Conservation (phyloP, 1,284 basidiomycete species). For the Polyporus tsugae region DNA sequence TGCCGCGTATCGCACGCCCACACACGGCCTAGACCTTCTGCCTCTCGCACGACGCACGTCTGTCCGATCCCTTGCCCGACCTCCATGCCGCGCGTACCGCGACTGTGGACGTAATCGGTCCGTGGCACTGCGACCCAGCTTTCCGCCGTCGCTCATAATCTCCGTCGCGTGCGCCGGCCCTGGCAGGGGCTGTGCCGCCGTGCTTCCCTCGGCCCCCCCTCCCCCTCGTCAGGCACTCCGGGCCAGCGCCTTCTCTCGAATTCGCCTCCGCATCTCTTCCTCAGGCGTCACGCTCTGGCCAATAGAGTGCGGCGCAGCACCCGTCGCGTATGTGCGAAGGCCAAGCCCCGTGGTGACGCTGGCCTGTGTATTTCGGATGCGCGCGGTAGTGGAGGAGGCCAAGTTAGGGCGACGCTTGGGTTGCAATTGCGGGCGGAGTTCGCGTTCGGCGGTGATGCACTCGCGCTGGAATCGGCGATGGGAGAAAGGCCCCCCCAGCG, state of each 20-base stretch:
- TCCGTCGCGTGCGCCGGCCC: not conserved
- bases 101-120: not conserved
- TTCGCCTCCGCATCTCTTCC: conserved; percentile 1
- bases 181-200: not conserved
- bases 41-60: not conserved
- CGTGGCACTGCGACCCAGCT: not conserved
- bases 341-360: conserved; percentile 1
- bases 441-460: not conserved
- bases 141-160: not conserved
- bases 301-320: not conserved
- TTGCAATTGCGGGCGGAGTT: not conserved
- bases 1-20: not conserved
- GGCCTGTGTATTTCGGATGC: not conserved
- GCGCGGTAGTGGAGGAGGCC: not conserved
- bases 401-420: not conserved
- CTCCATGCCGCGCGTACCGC: not conserved
- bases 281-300: not conserved
- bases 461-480: not conserved
- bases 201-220: not conserved
- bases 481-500: not conserved
- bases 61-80: not conserved
- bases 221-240: not conserved
- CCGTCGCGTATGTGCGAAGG: not conserved
- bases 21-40: not conserved
- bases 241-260: not conserved